Percentiles rank a stretch among this genome's conserved stretches.
Conservation (phyloP, 2,329 filamentous ascomycete genomes). For the Ceratocystis albifundus region DNA sequence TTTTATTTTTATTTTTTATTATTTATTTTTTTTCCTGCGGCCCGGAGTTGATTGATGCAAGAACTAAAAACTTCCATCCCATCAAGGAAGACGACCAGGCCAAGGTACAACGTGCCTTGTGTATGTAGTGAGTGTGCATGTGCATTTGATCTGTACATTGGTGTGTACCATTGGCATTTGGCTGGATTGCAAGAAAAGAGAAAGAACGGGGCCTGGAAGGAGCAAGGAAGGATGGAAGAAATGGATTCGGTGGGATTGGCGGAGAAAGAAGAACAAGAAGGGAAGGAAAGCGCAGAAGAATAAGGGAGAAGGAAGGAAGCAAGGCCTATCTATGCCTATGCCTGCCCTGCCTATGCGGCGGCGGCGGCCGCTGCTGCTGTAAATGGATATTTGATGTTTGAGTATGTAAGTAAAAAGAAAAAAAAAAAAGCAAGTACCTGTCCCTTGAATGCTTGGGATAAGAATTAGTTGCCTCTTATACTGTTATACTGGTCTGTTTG, state of each 20-base stretch:
- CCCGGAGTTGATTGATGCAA: too few relatives aligned
- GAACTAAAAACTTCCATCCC: too few relatives aligned
- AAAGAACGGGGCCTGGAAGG: background rate
- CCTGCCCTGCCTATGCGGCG: too few relatives aligned
- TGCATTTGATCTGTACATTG: background rate
- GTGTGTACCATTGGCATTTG: too few relatives aligned
- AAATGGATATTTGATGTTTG: slow-evolving; percentile 23
- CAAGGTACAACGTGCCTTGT: too few relatives aligned
- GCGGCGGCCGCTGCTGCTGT: too few relatives aligned
- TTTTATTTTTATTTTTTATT: too few relatives aligned
- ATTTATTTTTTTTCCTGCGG: too few relatives aligned
- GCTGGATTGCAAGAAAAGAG: background rate
- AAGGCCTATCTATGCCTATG: too few relatives aligned
- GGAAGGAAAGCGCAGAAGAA: background rate
- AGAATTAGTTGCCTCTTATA: background rate
- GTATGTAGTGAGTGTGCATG: background rate
- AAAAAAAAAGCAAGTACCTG: too few relatives aligned
- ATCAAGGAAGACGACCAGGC: too few relatives aligned
- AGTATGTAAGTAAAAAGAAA: background rate
- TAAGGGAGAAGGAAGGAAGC: background rate
- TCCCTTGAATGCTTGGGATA: background rate
- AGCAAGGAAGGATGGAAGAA: background rate
- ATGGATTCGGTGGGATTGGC: background rate
- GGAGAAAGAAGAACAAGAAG: slow-evolving; percentile 1
- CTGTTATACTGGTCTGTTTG: background rate